phyloP scores from a whole-genome alignment of 2,329 filamentous ascomycete genomes.

The Corniculantispora saksenae region DNA sequence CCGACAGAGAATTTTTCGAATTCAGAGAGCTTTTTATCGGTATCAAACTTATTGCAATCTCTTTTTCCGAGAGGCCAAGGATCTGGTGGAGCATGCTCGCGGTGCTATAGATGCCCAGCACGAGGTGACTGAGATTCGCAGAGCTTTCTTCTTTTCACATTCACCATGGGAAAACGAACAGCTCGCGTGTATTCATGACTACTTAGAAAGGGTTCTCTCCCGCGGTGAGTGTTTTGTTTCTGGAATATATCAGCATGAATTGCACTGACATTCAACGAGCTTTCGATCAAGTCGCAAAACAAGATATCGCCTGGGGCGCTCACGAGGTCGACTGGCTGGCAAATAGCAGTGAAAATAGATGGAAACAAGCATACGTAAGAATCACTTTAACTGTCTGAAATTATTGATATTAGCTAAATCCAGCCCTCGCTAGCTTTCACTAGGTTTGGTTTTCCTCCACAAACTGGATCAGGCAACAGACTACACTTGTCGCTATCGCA shows the following conservation, averaged over 20 bases:
- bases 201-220: neutral
- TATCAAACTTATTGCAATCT: neutral
- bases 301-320: too few species aligned
- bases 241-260: too few species aligned
- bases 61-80: neutral
- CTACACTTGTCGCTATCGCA: neutral
- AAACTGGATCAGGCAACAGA: neutral
- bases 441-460: neutral
- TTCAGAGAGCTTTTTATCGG: neutral
- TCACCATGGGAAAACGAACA: neutral
- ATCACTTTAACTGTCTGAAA: too few species aligned
- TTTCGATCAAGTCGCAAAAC: too few species aligned
- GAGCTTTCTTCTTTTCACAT: neutral
- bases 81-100: neutral
- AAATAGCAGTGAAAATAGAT: too few species aligned
- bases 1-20: neutral
- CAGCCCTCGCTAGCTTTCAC: neutral
- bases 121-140: too few species aligned
- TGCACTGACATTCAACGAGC: too few species aligned
- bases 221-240: too few species aligned
- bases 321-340: too few species aligned
- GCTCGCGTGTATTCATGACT: neutral
- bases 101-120: too few species aligned
- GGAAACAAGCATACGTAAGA: too few species aligned
- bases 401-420: too few species aligned